Base-by-base conservation (phyloP, 2,329 filamentous ascomycete species). In the Diaporthe velutina region DNA sequence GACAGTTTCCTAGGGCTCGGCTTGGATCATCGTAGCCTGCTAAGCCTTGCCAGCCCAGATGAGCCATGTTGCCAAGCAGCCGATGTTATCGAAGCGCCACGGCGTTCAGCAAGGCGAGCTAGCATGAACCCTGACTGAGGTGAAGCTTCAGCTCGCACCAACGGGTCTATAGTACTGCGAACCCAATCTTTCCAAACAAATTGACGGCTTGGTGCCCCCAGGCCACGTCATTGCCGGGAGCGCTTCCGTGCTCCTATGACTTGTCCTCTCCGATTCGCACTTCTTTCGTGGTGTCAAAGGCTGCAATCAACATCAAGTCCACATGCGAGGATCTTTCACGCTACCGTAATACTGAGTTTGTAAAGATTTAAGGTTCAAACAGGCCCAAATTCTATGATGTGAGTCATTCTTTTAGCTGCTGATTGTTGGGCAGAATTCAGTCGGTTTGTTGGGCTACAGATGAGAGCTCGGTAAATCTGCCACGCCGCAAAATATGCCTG, bases 11-110 rank as follows among this genome's bases (percentile, higher is more conserved):
- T n/a, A 40, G 17, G 30, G 45, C 64, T 67, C 22, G 64, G 64
- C 64, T 67, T 67, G 30, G 22, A 67, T 67, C 64, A 67, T 67
- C 45, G 8, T 3, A 3, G 30, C 45, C 45, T 67, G 64, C 64
- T 67, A 67, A 67, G 64, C 45, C 64, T 67, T 52, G 64, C 25
- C 45, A 38, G 64, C 17, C 45, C 33, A 19, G 42, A 67, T 67
- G 64, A 67, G 64, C 64, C 64, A 67, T 67, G 64, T 28, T 52
- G 45, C 64, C 64, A 67, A 67, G 64, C 64, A 25, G 28, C 28
- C 45, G 8, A 67, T 38, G 7, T 22, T 52, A 52, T 38, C 45
- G 15, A 52, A 52, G 30, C 45, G 64, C 22, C 64, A 19, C 45
- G 30, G 64, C 64, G n/a, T 8, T 52, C 30, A 17, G 22, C n/a